A percentile compares a stretch with the other conserved stretches of the same genome.
phyloP scores from a whole-genome alignment of 2,329 filamentous ascomycete species.

The Cryoendolithus antarcticus region DNA sequence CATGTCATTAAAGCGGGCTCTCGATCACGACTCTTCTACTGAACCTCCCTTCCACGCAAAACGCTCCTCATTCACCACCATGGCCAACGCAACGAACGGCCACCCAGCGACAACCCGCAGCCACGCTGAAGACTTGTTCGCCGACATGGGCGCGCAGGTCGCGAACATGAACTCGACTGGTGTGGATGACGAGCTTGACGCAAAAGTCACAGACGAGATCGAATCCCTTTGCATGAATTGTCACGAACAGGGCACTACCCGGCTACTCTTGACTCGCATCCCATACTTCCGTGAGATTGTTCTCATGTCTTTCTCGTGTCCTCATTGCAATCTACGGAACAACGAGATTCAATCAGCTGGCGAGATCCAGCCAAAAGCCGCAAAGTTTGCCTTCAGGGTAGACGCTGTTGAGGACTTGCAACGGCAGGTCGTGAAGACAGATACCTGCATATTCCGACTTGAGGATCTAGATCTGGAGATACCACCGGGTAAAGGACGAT shows the following conservation, averaged over 20 bases:
- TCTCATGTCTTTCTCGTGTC: conserved; percentile 91
- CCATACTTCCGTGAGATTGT: conserved; percentile 97
- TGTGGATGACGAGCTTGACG: conserved; percentile 27
- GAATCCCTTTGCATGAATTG: conserved; percentile 45
- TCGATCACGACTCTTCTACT: too few species aligned
- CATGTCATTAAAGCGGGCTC: too few species aligned
- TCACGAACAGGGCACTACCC: conserved; percentile 56
- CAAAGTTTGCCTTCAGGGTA: conserved; percentile 70
- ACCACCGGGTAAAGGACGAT: conserved; percentile 75
- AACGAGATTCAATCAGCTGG: conserved; percentile 90
- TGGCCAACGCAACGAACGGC: not conserved
- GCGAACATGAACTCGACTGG: conserved; percentile 25
- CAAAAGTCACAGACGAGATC: conserved; percentile 40
- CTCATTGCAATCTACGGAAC: conserved; percentile 79
- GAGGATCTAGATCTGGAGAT: conserved; percentile 91
- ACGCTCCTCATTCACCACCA: not conserved
- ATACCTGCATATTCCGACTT: conserved; percentile 72
- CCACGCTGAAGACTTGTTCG: conserved; percentile 35
- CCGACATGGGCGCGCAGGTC: conserved; percentile 40
- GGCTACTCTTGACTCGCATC: conserved; percentile 82
- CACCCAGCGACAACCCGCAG: conserved; percentile 1
- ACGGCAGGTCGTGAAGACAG: conserved; percentile 84
- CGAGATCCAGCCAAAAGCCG: conserved; percentile 78
- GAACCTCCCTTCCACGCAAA: not conserved
- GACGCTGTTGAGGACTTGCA: conserved; percentile 62